Base-by-base conservation (phyloP, 1,139 yeast species). In the Sugiyamaella pinicola region DNA sequence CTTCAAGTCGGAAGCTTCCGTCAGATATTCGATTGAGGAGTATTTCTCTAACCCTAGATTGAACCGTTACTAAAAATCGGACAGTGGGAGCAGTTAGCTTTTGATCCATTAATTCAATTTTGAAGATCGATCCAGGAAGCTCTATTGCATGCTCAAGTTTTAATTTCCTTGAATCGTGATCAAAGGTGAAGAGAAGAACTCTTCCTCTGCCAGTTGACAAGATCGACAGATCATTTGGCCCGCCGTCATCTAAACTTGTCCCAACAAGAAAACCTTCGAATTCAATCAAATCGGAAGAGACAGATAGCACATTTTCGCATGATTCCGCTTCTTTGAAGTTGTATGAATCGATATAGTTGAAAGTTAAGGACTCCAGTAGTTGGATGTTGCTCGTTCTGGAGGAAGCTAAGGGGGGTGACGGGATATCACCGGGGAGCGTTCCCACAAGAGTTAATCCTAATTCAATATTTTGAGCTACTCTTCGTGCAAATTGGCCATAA, bases 241-340 rank as follows among this genome's bases (percentile, higher is more conserved):
- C 35, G 17, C 44, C 49, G 10, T 42, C 44, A 10, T 40, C 49
- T 10, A 19, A 10, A 17, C 52, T 29, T 12, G 47, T 48, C n/a
- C 55, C 49, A 2, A 42, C 49, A 8, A 47, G n/a, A 26, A 44
- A 39, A 10, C 55, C 52, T 19, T 29, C 28, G 10, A 43, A 43
- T 15, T 41, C 49, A 15, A 51, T 45, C 17, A 34, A 22, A 17
- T 45, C 47, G 8, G 55, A 48, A 13, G 33, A 34, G 7, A 52
- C 18, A 9, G 37, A 9, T 12, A 34, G 37, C 22, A 52, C 17
- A 9, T 43, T 37, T 9, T 52, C 52, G 19, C 47, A 35, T 8
- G 21, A 15, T 33, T 48, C 52, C 9, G 24, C 12, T 26, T 24
- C 29, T 9, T 24, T 17, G 28, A 43, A 17, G 18, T 43, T 26